Evolutionary conservation across 1,139 yeast genomes (phyloP), one percentile per base, ranked within the genome.

Genomic region (Lodderomyces metapsilosis): DNA sequence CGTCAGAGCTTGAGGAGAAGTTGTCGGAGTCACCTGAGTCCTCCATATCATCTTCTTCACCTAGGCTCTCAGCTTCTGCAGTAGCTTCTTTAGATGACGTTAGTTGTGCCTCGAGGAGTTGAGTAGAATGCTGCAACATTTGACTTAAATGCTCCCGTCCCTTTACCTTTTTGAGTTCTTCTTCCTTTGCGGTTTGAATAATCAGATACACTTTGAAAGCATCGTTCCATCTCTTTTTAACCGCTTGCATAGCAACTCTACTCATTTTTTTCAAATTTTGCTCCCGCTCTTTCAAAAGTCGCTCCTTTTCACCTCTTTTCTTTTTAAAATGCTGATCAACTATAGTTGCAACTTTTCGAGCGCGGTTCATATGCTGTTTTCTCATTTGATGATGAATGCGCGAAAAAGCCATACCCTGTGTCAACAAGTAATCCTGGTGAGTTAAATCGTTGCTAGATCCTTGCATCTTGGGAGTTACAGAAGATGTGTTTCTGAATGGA

Each of bases 41-140:
- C n/a, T 52, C 53, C n/a, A 16, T 23, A 3, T 52, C 58, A 9
- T 46, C 48, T 10, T n/a, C n/a, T n/a, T n/a, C n/a, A n/a, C n/a
- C n/a, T n/a, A n/a, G n/a, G n/a, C 40, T 49, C 6, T 51, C 60
- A 21, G 45, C 51, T 30, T 52, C 61, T 23, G 48, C 46, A 13
- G 55, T 53, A 3, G 50, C 53, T 40, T 56, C 62, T 16, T 58
- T 50, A 3, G 67, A 58, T 10, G 69, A 62, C 34, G 77, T 75
- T 41, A 86, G 64, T 50, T 92, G 95, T 0, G 96, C 95, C 50
- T 89, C 97, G 30, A 92, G 70, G 37, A 92, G 74, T 57, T 87
- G 92, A 0, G 96, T 88, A 22, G 96, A 88, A 54, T 91, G 95
- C 52, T 91, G 95, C 47, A 92, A 68, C 76, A 92, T 91, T 58